phyloP scores from a whole-genome alignment of 352 stramenopile species.

The Globisporangium megalacanthum region DNA sequence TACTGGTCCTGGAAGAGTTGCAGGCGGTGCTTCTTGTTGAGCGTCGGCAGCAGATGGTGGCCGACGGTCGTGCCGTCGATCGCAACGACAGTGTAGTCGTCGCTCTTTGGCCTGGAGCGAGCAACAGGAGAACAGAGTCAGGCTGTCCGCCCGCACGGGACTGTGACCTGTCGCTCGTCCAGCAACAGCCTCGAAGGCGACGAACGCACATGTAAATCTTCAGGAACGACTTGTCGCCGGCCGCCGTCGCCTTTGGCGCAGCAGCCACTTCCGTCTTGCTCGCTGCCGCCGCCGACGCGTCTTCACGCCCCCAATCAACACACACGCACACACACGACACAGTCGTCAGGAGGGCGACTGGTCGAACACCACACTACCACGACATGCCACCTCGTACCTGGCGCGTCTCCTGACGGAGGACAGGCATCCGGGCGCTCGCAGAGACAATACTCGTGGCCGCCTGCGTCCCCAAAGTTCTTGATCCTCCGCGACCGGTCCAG shows the following conservation, averaged over 20 bases:
- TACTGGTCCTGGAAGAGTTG: constrained; percentile 86
- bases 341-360: neutral
- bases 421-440: constrained; percentile 83
- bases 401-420: constrained; percentile 54
- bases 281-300: constrained; percentile 4
- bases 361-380: neutral
- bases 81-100: constrained; percentile 86
- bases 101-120: constrained; percentile 67
- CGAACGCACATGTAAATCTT: constrained; percentile 83
- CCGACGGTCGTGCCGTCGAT: constrained; percentile 75
- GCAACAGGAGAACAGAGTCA: neutral
- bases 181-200: neutral
- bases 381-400: constrained; percentile 14
- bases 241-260: constrained; percentile 34
- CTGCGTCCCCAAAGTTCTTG: constrained; percentile 88
- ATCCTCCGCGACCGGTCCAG: constrained; percentile 84
- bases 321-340: neutral
- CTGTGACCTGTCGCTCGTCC: neutral
- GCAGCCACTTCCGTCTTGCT: constrained; percentile 28
- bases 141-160: neutral
- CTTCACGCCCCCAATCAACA: constrained; percentile 9
- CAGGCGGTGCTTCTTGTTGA: constrained; percentile 85
- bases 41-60: constrained; percentile 76
- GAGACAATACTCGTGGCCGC: constrained; percentile 82
- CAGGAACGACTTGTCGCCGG: constrained; percentile 76